Evolutionary conservation across 164 flowering plant species (phyloP).

Genomic region (Aristolochia fimbriata): DNA sequence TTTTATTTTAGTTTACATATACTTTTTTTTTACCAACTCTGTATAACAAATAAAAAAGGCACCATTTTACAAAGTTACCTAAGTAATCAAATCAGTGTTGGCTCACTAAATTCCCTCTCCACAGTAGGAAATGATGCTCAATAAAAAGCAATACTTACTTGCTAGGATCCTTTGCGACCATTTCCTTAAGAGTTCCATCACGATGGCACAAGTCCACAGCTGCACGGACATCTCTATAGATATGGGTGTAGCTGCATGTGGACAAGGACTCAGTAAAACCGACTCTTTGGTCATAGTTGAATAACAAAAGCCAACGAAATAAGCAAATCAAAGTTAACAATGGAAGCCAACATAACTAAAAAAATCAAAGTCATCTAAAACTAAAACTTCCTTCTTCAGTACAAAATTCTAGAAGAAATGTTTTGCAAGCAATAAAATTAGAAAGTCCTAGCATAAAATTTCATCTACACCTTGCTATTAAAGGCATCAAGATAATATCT

Average conservation of each 20-base stretch:
- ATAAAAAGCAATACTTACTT: conserved; percentile 27
- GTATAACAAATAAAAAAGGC: too few species aligned
- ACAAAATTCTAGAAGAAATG: background rate
- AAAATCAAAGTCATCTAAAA: too few species aligned
- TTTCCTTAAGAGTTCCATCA: conserved; percentile 93
- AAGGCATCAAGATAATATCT: too few species aligned
- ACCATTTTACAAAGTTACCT: too few species aligned
- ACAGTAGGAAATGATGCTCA: too few species aligned
- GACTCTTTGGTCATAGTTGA: background rate
- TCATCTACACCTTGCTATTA: too few species aligned
- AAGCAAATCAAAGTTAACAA: background rate
- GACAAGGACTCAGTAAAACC: background rate
- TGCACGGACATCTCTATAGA: conserved; percentile 94
- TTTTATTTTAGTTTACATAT: too few species aligned
- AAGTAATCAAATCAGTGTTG: too few species aligned
- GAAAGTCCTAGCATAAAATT: background rate
- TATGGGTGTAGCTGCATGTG: conserved; percentile 56
- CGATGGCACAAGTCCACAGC: conserved; percentile 98
- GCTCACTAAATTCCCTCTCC: too few species aligned
- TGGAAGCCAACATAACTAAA: background rate
- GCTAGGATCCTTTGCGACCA: conserved; percentile 89
- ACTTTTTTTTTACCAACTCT: too few species aligned
- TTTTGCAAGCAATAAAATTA: background rate
- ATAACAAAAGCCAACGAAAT: background rate
- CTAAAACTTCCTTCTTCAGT: background rate